phyloP scores from a whole-genome alignment of 768 basidiomycete genomes.

The Leccinum truebloodii region DNA sequence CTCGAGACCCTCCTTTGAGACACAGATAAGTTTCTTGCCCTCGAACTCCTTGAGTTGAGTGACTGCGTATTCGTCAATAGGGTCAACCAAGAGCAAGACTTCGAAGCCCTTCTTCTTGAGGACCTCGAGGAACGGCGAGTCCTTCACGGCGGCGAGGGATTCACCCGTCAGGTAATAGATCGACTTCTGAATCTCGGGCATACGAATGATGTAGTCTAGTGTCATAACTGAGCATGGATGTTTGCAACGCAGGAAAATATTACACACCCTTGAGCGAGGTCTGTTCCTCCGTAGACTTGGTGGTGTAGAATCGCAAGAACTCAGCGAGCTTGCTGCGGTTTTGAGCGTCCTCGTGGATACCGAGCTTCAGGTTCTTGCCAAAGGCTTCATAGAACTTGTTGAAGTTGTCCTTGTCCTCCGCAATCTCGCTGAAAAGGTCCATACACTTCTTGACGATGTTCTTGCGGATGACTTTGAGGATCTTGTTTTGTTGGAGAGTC shows the following conservation, averaged over 20 bases:
- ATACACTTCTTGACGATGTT: constrained; percentile 98
- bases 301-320: constrained; percentile 98
- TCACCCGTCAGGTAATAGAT: constrained; percentile 99
- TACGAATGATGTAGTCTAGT: constrained; percentile 97
- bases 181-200: constrained; percentile 98
- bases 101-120: constrained; percentile 99
- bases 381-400: constrained; percentile 97
- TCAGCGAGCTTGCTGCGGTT: constrained; percentile 99
- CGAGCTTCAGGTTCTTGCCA: constrained; percentile 99
- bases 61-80: constrained; percentile 98
- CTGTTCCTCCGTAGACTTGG: constrained; percentile 88
- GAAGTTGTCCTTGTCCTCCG: constrained; percentile 99
- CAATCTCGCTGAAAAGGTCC: constrained; percentile 93
- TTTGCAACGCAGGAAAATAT: neutral
- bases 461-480: constrained; percentile 99
- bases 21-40: constrained; percentile 94
- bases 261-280: constrained; percentile 87
- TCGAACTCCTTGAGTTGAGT: constrained; percentile 99
- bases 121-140: constrained; percentile 99
- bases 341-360: constrained; percentile 98
- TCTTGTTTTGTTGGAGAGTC: constrained; percentile 99
- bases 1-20: constrained; percentile 99
- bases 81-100: constrained; percentile 95
- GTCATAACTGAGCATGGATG: neutral
- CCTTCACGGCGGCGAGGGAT: constrained; percentile 84